Evolutionary conservation across 345 rosid genomes (phyloP).

Genomic region (Trapa bicornis): DNA sequence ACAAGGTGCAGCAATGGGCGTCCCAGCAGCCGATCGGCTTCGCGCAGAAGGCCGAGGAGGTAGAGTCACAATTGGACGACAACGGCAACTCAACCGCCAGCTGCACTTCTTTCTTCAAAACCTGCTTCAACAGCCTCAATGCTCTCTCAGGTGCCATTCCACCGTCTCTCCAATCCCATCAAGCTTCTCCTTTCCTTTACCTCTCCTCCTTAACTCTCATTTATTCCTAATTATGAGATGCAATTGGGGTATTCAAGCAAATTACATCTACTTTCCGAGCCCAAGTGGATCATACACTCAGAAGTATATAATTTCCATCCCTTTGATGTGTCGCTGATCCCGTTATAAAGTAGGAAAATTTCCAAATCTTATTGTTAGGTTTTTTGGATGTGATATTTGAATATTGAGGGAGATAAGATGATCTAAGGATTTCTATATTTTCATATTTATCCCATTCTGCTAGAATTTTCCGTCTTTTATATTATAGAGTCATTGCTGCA

Average conservation of each 20-base stretch:
- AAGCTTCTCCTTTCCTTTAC: neutral
- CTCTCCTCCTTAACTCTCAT: neutral
- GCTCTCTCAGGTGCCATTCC: constrained; percentile 29
- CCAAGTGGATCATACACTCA: neutral
- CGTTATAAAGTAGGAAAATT: too few relatives aligned
- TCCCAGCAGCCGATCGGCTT: neutral
- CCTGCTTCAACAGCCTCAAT: constrained; percentile 29
- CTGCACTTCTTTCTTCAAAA: constrained; percentile 19
- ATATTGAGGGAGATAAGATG: too few relatives aligned
- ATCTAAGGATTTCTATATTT: too few relatives aligned
- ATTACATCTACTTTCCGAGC: neutral
- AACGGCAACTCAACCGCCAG: neutral
- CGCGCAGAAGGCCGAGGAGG: constrained; percentile 8
- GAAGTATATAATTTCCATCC: too few relatives aligned
- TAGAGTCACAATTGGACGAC: constrained; percentile 4
- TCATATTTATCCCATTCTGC: too few relatives aligned
- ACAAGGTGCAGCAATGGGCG: constrained; percentile 6
- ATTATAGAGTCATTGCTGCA: too few relatives aligned
- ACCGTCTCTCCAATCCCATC: neutral
- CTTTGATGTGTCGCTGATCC: too few relatives aligned
- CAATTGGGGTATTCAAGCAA: neutral
- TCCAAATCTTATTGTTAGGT: too few relatives aligned
- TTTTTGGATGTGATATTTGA: too few relatives aligned
- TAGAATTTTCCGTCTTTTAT: too few relatives aligned
- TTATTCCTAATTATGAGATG: too few relatives aligned